Percentiles rank a stretch among this genome's conserved stretches.
Conservation (phyloP, 495 filamentous ascomycete species). For the Tuber indicum region DNA sequence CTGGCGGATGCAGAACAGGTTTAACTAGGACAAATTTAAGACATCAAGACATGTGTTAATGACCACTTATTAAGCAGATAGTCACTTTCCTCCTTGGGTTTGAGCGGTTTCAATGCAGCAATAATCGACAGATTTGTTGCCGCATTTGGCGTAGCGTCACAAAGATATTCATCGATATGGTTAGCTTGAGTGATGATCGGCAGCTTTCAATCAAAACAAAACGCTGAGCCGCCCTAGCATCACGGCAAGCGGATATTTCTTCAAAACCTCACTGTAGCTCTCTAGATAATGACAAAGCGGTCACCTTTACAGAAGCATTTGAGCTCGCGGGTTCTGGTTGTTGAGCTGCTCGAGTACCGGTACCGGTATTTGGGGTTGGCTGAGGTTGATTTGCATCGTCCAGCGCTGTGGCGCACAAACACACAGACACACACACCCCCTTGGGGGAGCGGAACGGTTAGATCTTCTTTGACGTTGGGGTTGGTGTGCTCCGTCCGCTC, state of each 20-base stretch:
- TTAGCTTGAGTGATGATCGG: neutral
- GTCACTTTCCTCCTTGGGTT: neutral
- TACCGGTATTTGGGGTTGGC: neutral
- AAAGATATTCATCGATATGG: neutral
- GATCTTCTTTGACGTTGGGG: conserved; percentile 3
- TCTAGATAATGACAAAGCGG: neutral
- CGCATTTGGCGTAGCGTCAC: neutral
- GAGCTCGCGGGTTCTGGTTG: neutral
- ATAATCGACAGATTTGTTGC: neutral
- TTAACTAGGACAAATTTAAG: no score
- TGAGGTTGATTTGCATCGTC: neutral
- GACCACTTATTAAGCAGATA: neutral
- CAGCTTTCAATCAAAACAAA: neutral
- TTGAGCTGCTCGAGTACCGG: neutral
- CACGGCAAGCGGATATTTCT: neutral
- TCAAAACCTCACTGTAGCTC: neutral
- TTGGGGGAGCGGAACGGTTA: conserved; percentile 1
- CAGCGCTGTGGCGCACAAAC: neutral
- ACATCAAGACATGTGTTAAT: neutral
- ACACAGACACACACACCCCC: neutral
- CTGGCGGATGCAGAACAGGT: no score
- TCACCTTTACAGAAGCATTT: neutral
- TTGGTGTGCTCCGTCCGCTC: conserved; percentile 1
- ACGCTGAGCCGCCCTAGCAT: neutral
- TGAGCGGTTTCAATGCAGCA: neutral